phyloP scores from a whole-genome alignment of 1,139 yeast genomes.

The Meyerozyma smithsonii region DNA sequence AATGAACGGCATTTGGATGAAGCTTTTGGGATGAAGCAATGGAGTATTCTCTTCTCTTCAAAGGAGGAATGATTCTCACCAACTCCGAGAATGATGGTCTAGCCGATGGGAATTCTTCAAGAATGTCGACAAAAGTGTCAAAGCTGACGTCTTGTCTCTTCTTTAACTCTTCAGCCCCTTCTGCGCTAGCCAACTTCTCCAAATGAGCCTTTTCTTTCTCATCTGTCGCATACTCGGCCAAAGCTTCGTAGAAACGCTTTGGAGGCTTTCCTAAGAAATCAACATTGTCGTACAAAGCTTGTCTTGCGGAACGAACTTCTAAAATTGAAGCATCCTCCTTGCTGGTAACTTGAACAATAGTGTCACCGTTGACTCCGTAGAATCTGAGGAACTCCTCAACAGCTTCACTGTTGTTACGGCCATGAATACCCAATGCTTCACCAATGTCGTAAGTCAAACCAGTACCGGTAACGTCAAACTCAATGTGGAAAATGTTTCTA shows the following conservation, averaged over 20 bases:
- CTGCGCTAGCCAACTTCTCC: conserved; percentile 63
- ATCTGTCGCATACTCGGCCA: conserved; percentile 70
- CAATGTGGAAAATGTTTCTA: conserved; percentile 95
- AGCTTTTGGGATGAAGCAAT: conserved; percentile 94
- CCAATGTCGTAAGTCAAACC: conserved; percentile 91
- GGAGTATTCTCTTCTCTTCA: conserved; percentile 97
- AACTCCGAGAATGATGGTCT: conserved; percentile 74
- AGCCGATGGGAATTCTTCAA: conserved; percentile 77
- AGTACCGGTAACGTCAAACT: conserved; percentile 86
- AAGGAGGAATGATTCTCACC: conserved; percentile 69
- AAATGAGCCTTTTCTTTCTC: conserved; percentile 61
- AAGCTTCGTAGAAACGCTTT: conserved; percentile 84
- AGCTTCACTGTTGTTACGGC: conserved; percentile 64
- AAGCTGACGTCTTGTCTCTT: conserved; percentile 81
- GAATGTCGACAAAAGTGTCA: conserved; percentile 75
- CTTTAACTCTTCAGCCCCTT: conserved; percentile 85
- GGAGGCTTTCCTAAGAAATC: conserved; percentile 96
- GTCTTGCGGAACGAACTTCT: conserved; percentile 80
- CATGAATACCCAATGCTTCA: conserved; percentile 95
- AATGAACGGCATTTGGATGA: conserved; percentile 87
- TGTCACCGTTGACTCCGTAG: conserved; percentile 69
- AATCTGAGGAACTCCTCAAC: conserved; percentile 66
- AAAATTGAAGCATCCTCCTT: conserved; percentile 53
- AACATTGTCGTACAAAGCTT: conserved; percentile 70
- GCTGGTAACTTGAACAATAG: conserved; percentile 66